Base-by-base conservation (phyloP, 805 yeast genomes). In the Candida vartiovaarae region DNA sequence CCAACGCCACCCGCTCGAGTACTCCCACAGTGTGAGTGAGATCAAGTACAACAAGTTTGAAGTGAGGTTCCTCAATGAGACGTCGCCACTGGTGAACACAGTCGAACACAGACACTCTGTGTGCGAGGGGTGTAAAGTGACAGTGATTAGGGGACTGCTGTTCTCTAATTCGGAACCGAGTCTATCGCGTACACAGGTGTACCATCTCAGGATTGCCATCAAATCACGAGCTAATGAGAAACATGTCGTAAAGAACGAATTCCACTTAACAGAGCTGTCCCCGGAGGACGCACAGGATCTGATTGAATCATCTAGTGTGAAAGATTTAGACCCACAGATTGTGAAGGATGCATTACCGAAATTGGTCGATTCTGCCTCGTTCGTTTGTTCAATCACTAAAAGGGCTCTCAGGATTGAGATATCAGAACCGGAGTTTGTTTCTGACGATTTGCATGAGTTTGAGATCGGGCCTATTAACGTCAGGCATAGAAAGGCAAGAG, bases 361-460 rank as follows among this genome's bases (percentile, higher is more conserved):
- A 9, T 39, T 72, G 2, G 34, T 71, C 8, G 80, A 76, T 45
- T 62, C 71, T 20, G 76, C 75, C 2, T 70, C 69, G 9, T 76
- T 61, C 53, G 68, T 73, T 2, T 72, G 77, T 34, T 56, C 65
- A 24, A 63, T 64, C 28, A 70, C 79, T 0, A 69, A 71, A 32
- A 71, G 66, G 11, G 47, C 74, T n/a, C 38, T 84, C 15, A 60
- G 83, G 46, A 70, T 81, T 11, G 76, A 78, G 49, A 63, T 83
- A 0, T 74, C 70, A 38, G 60, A 64, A 11, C 72, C 76, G 1
- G 80, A 78, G 47, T 73, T 87, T 48, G 48, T 66, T 5, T 49
- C 51, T 1, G 70, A 66, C 1, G 83, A 82, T 40, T 60, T 75
- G 31, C 57, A 55, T 4, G 69, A 74, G 10, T 74, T 75, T 48